Percentiles rank a stretch among this genome's conserved stretches.
Evolutionary conservation across 768 basidiomycete species (phyloP).

Genomic region (Dacryopinax primogenitus): DNA sequence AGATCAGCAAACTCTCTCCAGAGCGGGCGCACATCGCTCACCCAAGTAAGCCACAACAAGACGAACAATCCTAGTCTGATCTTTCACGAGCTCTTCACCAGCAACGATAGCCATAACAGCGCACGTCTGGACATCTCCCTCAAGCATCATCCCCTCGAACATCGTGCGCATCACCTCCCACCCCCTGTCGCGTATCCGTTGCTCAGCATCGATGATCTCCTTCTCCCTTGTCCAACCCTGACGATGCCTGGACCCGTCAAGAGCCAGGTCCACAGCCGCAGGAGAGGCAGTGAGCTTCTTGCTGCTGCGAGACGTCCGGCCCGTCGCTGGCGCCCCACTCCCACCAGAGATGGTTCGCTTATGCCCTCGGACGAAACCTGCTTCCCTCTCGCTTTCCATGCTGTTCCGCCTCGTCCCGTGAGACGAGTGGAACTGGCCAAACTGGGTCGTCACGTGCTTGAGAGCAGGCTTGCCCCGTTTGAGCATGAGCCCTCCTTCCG

Average conservation of each 20-base stretch:
- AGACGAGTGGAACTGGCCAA: background rate
- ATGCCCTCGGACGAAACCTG: background rate
- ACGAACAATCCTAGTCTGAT: conserved; percentile 33
- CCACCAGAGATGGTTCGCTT: background rate
- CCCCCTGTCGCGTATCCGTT: conserved; percentile 9
- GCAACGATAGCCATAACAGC: conserved; percentile 23
- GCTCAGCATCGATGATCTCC: conserved; percentile 1
- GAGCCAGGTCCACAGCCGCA: background rate
- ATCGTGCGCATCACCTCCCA: conserved; percentile 8
- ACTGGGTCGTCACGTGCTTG: background rate
- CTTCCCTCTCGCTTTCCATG: background rate
- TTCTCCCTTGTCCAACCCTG: background rate
- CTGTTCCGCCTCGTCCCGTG: background rate
- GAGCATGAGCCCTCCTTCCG: background rate
- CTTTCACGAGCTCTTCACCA: conserved; percentile 9
- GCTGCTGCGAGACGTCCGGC: background rate
- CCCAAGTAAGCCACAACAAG: conserved; percentile 67
- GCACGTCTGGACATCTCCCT: conserved; percentile 13
- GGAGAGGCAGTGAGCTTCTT: conserved; percentile 1
- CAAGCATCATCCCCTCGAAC: conserved; percentile 7
- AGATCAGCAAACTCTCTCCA: background rate
- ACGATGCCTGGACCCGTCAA: background rate
- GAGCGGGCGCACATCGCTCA: conserved; percentile 25
- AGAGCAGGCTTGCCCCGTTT: background rate
- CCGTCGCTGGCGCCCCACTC: background rate